Base-by-base conservation (phyloP, 148 eudicot species). In the Rhododendron henanense region DNA sequence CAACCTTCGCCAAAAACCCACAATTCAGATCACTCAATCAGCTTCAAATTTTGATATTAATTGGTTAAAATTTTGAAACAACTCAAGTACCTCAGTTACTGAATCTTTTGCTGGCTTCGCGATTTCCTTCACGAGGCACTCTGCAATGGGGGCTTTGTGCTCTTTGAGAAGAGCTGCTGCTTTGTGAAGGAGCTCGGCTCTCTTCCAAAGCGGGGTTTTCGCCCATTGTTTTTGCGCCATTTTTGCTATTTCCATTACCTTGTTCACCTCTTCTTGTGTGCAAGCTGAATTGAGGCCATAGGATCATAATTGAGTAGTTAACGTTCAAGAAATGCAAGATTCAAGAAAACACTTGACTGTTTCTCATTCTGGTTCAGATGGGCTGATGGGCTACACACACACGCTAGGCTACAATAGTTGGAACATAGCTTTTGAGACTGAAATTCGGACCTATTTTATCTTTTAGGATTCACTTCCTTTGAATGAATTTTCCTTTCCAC, bases 81-180 rank as follows among this genome's bases (percentile, higher is more conserved):
- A 53, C 5, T 67, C 73, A 67, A 67, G 14, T 67, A 96, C 99
- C 93, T 97, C 99, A 84, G 98, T 95, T 69, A 91, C 96, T 78
- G 98, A 92, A 91, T 95, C 99, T 90, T 97, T 97, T 53, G 99
- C 96, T 77, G 99, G 99, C 77, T 97, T 97, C 69, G 99, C 98
- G 85, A 97, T 97, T 87, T 97, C 99, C 87, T 97, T 97, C 7
- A 97, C 95, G 73, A 97, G 90, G 81, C 98, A 96, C 79, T 95
- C 96, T 78, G 94, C 98, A 87, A 97, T 95, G 35, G 98, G 98
- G 67, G 86, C 87, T 87, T 94, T 97, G 87, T 97, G 98, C 85
- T 97, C 95, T 88, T 97, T 97, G 39, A 97, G 93, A 85, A 97
- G 90, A 33, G 96, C 98, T 84, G 99, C 99, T 81, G 99, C 99